Evolutionary conservation across 2,329 filamentous ascomycete genomes (phyloP).

Genomic region (Scedosporium minutisporum): DNA sequence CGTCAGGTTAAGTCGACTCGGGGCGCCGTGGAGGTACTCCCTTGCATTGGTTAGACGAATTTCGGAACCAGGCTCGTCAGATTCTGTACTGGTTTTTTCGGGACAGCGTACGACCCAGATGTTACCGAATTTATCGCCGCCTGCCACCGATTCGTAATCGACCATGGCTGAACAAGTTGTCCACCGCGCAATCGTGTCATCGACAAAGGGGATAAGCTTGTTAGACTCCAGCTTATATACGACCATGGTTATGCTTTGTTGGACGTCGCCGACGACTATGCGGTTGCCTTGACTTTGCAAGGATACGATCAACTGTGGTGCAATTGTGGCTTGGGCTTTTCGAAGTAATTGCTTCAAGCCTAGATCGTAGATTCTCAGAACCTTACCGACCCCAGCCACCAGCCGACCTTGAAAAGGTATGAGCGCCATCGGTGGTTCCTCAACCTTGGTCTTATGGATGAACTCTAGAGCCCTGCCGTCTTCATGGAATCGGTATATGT

Average conservation of each 20-base stretch:
- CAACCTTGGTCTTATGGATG: slow-evolving; percentile 90
- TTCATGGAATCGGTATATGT: slow-evolving; percentile 83
- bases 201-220: slow-evolving; percentile 82
- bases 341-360: slow-evolving; percentile 87
- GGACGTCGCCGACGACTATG: slow-evolving; percentile 84
- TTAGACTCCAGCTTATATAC: slow-evolving; percentile 92
- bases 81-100: slow-evolving; percentile 73
- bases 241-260: slow-evolving; percentile 83
- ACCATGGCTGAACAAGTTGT: slow-evolving; percentile 88
- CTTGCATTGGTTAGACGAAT: slow-evolving; percentile 82
- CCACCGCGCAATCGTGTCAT: slow-evolving; percentile 84
- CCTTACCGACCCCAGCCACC: slow-evolving; percentile 73
- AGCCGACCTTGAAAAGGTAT: slow-evolving; percentile 87
- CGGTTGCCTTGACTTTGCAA: slow-evolving; percentile 84
- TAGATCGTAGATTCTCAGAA: slow-evolving; percentile 81
- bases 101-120: slow-evolving; percentile 87
- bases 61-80: slow-evolving; percentile 83
- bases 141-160: slow-evolving; percentile 91
- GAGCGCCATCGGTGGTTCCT: slow-evolving; percentile 81
- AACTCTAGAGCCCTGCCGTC: slow-evolving; percentile 85
- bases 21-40: slow-evolving; percentile 79
- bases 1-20: slow-evolving; percentile 75
- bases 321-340: slow-evolving; percentile 75
- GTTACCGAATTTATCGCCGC: slow-evolving; percentile 97
- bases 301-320: slow-evolving; percentile 74